phyloP scores from a whole-genome alignment of 2,329 filamentous ascomycete genomes.

The Coniochaeta ligniaria region DNA sequence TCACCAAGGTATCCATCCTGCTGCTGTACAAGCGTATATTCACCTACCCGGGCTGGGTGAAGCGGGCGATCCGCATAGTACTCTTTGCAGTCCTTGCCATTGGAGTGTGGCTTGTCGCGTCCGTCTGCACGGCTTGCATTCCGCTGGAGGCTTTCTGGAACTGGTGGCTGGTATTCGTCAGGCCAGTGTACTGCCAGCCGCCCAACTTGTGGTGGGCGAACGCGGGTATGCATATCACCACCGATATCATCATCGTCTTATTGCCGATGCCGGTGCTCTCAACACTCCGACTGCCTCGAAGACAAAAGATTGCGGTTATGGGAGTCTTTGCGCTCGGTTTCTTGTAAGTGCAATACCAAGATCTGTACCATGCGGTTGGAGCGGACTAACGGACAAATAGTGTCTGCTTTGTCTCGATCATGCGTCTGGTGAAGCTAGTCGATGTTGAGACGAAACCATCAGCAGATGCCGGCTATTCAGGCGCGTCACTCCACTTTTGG shows the following conservation, averaged over 20 bases:
- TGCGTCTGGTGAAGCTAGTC: slow-evolving; percentile 22
- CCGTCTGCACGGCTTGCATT: slow-evolving; percentile 20
- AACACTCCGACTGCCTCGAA: slow-evolving; percentile 11
- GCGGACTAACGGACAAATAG: slow-evolving; percentile 10
- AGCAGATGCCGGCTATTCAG: slow-evolving; percentile 20
- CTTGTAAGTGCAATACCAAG: slow-evolving; percentile 10
- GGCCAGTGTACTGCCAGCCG: slow-evolving; percentile 14
- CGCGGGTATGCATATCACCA: slow-evolving; percentile 14
- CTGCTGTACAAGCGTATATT: slow-evolving; percentile 21
- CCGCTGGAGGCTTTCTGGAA: slow-evolving; percentile 23
- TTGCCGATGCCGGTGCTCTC: slow-evolving; percentile 16
- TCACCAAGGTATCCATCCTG: slow-evolving; percentile 21
- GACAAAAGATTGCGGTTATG: slow-evolving; percentile 16
- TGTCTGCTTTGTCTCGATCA: slow-evolving; percentile 25
- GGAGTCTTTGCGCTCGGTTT: slow-evolving; percentile 16
- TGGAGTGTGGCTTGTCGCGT: slow-evolving; percentile 17
- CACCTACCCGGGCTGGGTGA: slow-evolving; percentile 18
- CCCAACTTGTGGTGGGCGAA: slow-evolving; percentile 16
- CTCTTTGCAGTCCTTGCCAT: slow-evolving; percentile 16
- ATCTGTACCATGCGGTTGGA: not conserved
- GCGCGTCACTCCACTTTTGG: slow-evolving; percentile 23
- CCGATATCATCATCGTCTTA: slow-evolving; percentile 16
- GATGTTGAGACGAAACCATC: slow-evolving; percentile 6
- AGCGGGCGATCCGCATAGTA: slow-evolving; percentile 19
- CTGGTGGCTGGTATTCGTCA: slow-evolving; percentile 1